Evolutionary conservation across 306 rosid genomes (phyloP), one percentile per base, ranked within the genome.

Genomic region (Rosa persica): DNA sequence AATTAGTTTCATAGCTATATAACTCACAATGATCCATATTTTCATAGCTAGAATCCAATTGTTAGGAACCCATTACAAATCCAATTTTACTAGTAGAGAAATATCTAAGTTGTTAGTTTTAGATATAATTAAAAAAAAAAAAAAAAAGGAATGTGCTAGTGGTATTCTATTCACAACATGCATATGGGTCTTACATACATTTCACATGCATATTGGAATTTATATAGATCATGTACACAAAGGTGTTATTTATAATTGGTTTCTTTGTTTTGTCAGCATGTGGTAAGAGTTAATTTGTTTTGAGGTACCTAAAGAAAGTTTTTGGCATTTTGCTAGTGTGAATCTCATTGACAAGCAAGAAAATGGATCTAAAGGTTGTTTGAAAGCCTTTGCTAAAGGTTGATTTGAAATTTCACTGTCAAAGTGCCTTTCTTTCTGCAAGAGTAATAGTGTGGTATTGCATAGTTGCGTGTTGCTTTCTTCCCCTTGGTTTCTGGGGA

Each of bases 401-500:
- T 66, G 60, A 25, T 80, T 39, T 49, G 69, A 73, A 49, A 30
- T 52, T 55, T 54, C 38, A 58, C 55, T 49, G 61, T 13, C 23
- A 60, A n/a, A 75, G 71, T 67, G 40, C 23, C 30, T 23, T 0
- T 47, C 13, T 25, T 64, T 65, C 78, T 39, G 42, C 52, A 22
- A 40, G 72, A 44, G 52, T n/a, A 16, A 20, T 12, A 40, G 9
- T 19, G 43, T 27, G 0, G 34, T 30, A 30, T 30, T 30, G 22
- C 3, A 40, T 66, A 38, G 23, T 38, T 17, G 71, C 48, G 71
- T 39, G 40, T 25, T 64, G 34, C 13, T 51, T 40, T 66, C 46
- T 61, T 55, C 47, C 67, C 20, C 61, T 43, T 65, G 72, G 46
- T 70, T 72, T 42, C 55, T 12, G 72, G 80, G 57, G 62, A 43